Percentiles rank a stretch among this genome's conserved stretches.
Evolutionary conservation across 2,329 filamentous ascomycete genomes (phyloP).

Genomic region (Diplodia corticola): DNA sequence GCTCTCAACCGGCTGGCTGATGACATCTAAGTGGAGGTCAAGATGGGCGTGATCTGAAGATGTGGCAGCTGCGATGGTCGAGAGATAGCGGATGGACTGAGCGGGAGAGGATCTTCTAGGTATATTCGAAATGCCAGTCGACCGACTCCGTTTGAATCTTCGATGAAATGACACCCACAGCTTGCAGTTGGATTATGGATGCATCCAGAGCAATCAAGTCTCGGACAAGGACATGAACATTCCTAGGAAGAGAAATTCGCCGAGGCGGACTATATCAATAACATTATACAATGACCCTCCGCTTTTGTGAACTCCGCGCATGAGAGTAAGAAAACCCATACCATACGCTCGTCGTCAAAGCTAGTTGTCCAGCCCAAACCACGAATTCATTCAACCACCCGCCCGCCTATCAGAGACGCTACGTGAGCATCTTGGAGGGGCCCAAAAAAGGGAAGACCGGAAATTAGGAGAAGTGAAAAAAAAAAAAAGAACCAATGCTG

Average conservation of each 20-base stretch:
- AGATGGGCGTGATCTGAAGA: too few relatives aligned
- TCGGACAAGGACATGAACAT: not conserved
- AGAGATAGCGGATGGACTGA: not conserved
- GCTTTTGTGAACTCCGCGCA: not conserved
- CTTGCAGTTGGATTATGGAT: not conserved
- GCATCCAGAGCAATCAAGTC: not conserved
- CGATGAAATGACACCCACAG: not conserved
- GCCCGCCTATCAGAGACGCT: not conserved
- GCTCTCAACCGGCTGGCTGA: not conserved
- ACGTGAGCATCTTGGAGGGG: not conserved
- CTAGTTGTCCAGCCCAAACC: not conserved
- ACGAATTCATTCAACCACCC: not conserved
- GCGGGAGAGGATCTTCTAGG: not conserved
- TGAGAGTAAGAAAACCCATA: constrained; percentile 2
- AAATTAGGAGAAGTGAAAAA: not conserved
- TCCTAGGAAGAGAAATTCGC: not conserved
- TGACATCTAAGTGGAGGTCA: not conserved
- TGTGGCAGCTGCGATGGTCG: not conserved
- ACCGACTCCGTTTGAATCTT: not conserved
- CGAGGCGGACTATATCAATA: not conserved
- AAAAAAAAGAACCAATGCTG: not conserved
- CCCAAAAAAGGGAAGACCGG: not conserved
- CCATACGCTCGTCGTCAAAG: not conserved
- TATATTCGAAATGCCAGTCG: not conserved
- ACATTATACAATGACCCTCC: not conserved